Percentiles rank a stretch among this genome's conserved stretches.
These are phyloP conservation scores for Sphaerulina musiva DNA, from an alignment of 2,329 filamentous ascomycete genomes.

Conservation along the genomic window DNA sequence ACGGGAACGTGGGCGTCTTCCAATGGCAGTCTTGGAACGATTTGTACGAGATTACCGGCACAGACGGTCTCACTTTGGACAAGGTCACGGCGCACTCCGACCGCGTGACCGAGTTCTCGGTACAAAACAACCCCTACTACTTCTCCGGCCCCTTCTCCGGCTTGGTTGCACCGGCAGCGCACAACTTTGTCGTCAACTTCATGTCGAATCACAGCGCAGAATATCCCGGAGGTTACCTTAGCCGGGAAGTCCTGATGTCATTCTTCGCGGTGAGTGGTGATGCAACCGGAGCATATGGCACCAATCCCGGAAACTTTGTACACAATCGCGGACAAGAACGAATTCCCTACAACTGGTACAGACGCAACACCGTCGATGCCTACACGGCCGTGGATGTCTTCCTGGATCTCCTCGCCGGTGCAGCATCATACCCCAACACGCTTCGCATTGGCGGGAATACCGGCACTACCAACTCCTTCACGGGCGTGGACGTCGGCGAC, in stretches of 20 bases:
- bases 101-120: slow-evolving; percentile 19
- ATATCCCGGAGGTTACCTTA: slow-evolving; percentile 21
- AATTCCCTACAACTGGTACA: slow-evolving; percentile 29
- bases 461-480: slow-evolving; percentile 33
- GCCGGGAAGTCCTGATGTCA: slow-evolving; percentile 19
- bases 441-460: slow-evolving; percentile 35
- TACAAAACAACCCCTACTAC: slow-evolving; percentile 31
- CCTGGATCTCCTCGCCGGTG: slow-evolving; percentile 11
- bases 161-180: slow-evolving; percentile 20
- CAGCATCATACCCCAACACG: slow-evolving; percentile 23
- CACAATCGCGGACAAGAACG: slow-evolving; percentile 25
- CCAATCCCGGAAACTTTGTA: slow-evolving; percentile 21
- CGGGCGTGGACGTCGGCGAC: slow-evolving; percentile 31
- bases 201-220: slow-evolving; percentile 28
- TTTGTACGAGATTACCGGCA: slow-evolving; percentile 16
- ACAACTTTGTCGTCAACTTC: slow-evolving; percentile 24
- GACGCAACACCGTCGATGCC: slow-evolving; percentile 9
- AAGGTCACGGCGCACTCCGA: slow-evolving; percentile 15
- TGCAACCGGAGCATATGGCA: slow-evolving; percentile 18
- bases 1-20: slow-evolving; percentile 22
- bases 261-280: slow-evolving; percentile 26
- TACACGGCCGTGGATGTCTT: slow-evolving; percentile 17
- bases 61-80: slow-evolving; percentile 21
- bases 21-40: slow-evolving; percentile 20
- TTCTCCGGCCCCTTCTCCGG: slow-evolving; percentile 28